A percentile compares a stretch with the other conserved stretches of the same genome.
phyloP scores from a whole-genome alignment of 352 stramenopile species.

The Phytophthora europaea region DNA sequence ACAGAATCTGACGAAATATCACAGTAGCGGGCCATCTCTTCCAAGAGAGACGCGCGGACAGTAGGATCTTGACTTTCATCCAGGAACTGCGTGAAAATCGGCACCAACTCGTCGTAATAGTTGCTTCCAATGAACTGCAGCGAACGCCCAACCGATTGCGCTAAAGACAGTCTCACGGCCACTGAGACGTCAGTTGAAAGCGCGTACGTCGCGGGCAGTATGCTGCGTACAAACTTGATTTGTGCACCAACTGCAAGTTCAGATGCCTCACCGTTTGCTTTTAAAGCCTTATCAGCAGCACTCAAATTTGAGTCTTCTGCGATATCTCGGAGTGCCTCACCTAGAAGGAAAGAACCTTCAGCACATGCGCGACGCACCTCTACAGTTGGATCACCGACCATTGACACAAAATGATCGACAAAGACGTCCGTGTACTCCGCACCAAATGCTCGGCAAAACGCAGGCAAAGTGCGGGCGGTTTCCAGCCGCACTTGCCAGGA shows the following conservation, averaged over 20 bases:
- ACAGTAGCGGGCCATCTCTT: constrained; percentile 86
- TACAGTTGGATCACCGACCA: constrained; percentile 86
- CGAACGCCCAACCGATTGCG: constrained; percentile 80
- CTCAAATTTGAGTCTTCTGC: constrained; percentile 21
- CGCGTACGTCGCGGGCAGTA: constrained; percentile 82
- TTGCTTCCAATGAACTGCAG: constrained; percentile 70
- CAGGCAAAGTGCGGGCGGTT: constrained; percentile 73
- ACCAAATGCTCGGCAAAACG: constrained; percentile 84
- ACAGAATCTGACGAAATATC: constrained; percentile 75
- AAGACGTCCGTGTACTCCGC: constrained; percentile 86
- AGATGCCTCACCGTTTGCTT: constrained; percentile 8
- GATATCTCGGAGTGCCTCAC: constrained; percentile 66
- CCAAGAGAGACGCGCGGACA: constrained; percentile 80
- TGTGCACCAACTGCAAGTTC: constrained; percentile 71
- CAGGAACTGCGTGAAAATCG: constrained; percentile 86
- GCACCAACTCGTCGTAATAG: constrained; percentile 86
- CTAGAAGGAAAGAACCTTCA: constrained; percentile 72
- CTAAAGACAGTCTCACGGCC: constrained; percentile 76
- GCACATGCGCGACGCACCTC: constrained; percentile 85
- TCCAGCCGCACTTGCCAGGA: constrained; percentile 91
- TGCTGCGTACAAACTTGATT: constrained; percentile 82
- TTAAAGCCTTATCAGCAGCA: background rate
- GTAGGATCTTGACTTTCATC: constrained; percentile 85
- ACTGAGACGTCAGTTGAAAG: constrained; percentile 84
- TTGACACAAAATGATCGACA: constrained; percentile 90